phyloP scores from a whole-genome alignment of 805 yeast species.

The Cyberlindnera galapagoensis region DNA sequence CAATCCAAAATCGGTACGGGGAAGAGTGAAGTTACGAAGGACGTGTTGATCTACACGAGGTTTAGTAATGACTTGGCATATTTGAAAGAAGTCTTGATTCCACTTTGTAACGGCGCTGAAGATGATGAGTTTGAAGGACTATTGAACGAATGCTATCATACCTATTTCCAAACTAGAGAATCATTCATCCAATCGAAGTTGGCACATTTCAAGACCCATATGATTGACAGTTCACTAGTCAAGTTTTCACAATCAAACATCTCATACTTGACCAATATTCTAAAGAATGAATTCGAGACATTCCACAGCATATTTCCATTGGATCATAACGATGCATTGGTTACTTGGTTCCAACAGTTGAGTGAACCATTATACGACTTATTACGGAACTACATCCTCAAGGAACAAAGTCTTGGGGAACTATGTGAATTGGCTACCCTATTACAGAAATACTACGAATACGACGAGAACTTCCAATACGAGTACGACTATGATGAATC shows the following conservation, averaged over 20 bases:
- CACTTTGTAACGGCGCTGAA: constrained; percentile 32
- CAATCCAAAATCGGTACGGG: constrained; percentile 18
- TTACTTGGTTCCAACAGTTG: constrained; percentile 53
- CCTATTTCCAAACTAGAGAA: constrained; percentile 55
- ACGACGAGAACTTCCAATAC: constrained; percentile 37
- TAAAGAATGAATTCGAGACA: constrained; percentile 54
- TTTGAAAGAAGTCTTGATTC: constrained; percentile 30
- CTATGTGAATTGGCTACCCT: constrained; percentile 73
- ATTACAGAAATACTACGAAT: constrained; percentile 60
- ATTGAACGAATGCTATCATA: constrained; percentile 53
- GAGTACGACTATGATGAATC: constrained; percentile 11
- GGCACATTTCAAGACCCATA: constrained; percentile 29
- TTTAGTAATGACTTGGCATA: constrained; percentile 41
- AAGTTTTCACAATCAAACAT: constrained; percentile 58
- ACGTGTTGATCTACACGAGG: constrained; percentile 62
- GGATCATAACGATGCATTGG: constrained; percentile 33
- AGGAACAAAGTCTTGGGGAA: constrained; percentile 60
- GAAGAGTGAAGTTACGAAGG: constrained; percentile 37
- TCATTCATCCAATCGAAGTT: constrained; percentile 40
- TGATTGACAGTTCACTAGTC: constrained; percentile 33
- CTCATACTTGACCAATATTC: constrained; percentile 50
- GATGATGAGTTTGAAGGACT: constrained; percentile 60
- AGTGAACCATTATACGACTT: constrained; percentile 76
- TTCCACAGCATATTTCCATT: constrained; percentile 48
- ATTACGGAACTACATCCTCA: constrained; percentile 57